phyloP scores from a whole-genome alignment of 202 grass and related monocot genomes.

The Setaria italica region DNA sequence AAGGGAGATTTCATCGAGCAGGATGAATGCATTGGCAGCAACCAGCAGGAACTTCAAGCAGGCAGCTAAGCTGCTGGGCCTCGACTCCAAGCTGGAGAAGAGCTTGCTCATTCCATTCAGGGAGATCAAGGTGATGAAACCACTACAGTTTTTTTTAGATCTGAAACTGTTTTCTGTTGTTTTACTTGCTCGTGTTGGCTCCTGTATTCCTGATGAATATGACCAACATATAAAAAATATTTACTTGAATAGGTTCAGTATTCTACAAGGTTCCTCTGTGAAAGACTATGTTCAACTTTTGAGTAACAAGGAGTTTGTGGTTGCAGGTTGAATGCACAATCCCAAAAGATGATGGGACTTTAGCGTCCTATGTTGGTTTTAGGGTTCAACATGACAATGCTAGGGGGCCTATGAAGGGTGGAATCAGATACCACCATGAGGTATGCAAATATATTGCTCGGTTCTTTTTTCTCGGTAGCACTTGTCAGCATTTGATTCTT shows the following conservation, averaged over 20 bases:
- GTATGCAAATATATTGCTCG: constrained; percentile 50
- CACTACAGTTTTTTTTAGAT: constrained; percentile 9
- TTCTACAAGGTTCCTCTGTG: neutral
- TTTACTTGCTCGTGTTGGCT: constrained; percentile 5
- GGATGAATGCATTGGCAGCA: constrained; percentile 95
- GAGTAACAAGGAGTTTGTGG: constrained; percentile 43
- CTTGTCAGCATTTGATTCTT: constrained; percentile 44
- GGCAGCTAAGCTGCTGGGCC: constrained; percentile 86
- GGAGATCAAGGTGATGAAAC: constrained; percentile 88
- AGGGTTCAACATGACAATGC: constrained; percentile 98
- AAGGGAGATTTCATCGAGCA: constrained; percentile 46
- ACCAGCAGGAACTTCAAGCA: constrained; percentile 98
- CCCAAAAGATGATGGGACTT: constrained; percentile 95
- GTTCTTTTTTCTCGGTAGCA: constrained; percentile 33
- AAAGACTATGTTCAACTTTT: constrained; percentile 13
- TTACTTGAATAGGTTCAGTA: constrained; percentile 7
- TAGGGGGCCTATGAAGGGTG: constrained; percentile 99
- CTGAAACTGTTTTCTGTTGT: neutral
- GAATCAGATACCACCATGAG: constrained; percentile 99
- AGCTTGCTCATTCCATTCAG: constrained; percentile 97
- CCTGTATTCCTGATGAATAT: constrained; percentile 22
- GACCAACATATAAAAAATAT: neutral
- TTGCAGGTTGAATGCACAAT: constrained; percentile 99
- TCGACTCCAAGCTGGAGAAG: constrained; percentile 95
- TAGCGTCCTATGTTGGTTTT: constrained; percentile 96